Evolutionary conservation across 352 stramenopile genomes (phyloP).

Genomic region (Blastocystis sp.): DNA sequence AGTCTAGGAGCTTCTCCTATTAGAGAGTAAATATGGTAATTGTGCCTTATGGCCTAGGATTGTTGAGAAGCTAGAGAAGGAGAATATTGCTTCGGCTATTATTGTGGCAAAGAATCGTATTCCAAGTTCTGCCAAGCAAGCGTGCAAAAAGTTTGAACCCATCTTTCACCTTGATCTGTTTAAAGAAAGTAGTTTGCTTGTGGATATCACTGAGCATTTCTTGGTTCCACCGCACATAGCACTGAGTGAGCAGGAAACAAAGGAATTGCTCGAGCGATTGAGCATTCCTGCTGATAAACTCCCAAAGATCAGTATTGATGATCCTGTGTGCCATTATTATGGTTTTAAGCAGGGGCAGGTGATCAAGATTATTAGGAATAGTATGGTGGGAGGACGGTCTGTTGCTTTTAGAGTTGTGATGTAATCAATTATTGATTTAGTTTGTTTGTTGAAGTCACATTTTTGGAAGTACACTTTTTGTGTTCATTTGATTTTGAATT

Average conservation of each 20-base stretch:
- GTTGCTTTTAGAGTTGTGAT: slow-evolving; percentile 62
- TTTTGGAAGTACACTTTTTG: not conserved
- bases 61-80: slow-evolving; percentile 47
- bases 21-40: not conserved
- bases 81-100: slow-evolving; percentile 24
- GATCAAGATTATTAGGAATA: slow-evolving; percentile 60
- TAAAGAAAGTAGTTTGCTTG: slow-evolving; percentile 56
- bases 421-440: not conserved
- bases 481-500: not conserved
- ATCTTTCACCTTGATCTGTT: slow-evolving; percentile 62
- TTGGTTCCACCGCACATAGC: slow-evolving; percentile 61
- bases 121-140: slow-evolving; percentile 16
- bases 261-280: slow-evolving; percentile 49
- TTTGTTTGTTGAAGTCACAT: not conserved
- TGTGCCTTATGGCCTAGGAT: not conserved
- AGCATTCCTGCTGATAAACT: slow-evolving; percentile 53
- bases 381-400: slow-evolving; percentile 23
- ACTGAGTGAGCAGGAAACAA: slow-evolving; percentile 56
- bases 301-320: slow-evolving; percentile 27
- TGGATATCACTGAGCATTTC: slow-evolving; percentile 63
- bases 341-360: slow-evolving; percentile 59
- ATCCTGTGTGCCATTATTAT: slow-evolving; percentile 56
- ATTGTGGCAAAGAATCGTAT: slow-evolving; percentile 57
- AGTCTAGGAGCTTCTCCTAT: slow-evolving; percentile 19
- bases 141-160: slow-evolving; percentile 40